phyloP scores from a whole-genome alignment of 1,139 yeast genomes.

The Suhomyces kunorum region DNA sequence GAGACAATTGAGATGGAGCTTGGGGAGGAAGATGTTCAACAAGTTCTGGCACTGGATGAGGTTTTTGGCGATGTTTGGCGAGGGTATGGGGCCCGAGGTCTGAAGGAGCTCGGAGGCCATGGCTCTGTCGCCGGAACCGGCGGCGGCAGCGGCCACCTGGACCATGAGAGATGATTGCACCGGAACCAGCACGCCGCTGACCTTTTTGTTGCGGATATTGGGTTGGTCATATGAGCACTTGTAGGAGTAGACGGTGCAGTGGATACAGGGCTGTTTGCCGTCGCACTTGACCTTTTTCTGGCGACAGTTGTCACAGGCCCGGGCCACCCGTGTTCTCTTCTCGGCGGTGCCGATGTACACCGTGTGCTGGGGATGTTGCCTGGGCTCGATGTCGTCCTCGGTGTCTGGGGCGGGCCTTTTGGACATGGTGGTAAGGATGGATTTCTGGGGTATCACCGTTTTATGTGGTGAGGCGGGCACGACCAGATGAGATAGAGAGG shows the following conservation, averaged over 20 bases:
- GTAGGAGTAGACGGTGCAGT: slow-evolving; percentile 85
- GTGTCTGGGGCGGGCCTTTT: background rate
- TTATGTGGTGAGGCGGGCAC: background rate
- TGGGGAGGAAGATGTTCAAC: slow-evolving; percentile 49
- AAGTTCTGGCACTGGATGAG: slow-evolving; percentile 24
- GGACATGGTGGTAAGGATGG: background rate
- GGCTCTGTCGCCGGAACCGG: slow-evolving; percentile 11
- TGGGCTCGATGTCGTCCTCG: background rate
- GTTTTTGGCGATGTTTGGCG: slow-evolving; percentile 17
- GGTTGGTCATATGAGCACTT: slow-evolving; percentile 73
- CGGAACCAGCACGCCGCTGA: slow-evolving; percentile 36
- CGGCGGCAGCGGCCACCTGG: slow-evolving; percentile 21
- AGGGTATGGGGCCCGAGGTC: slow-evolving; percentile 2
- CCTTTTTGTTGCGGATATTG: slow-evolving; percentile 55
- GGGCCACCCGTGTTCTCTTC: slow-evolving; percentile 75
- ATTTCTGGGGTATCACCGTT: background rate
- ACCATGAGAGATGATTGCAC: slow-evolving; percentile 18
- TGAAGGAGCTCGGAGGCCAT: slow-evolving; percentile 4
- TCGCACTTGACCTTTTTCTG: slow-evolving; percentile 85
- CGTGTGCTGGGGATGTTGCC: slow-evolving; percentile 1
- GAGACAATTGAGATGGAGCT: slow-evolving; percentile 40
- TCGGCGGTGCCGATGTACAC: slow-evolving; percentile 1
- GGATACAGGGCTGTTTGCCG: slow-evolving; percentile 84
- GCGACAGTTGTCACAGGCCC: slow-evolving; percentile 83
- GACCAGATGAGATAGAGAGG: background rate